Conservation (phyloP, 2,329 filamentous ascomycete species). For the Sarocladium brachiariae region DNA sequence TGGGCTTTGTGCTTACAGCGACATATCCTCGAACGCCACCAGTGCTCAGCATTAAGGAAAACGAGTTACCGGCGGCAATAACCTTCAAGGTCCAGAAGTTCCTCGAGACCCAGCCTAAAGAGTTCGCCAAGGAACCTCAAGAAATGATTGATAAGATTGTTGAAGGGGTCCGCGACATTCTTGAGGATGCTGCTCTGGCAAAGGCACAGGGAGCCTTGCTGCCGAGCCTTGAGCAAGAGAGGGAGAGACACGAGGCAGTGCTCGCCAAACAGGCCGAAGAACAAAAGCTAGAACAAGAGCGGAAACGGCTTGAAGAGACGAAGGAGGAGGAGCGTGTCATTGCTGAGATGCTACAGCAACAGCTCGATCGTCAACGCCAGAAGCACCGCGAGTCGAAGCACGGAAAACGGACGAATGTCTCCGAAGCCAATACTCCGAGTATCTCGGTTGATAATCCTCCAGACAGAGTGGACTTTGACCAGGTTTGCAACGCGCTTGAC, state of each 20-base stretch:
- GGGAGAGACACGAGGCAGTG: conserved; percentile 72
- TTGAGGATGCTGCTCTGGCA: conserved; percentile 79
- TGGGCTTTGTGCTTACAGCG: conserved; percentile 77
- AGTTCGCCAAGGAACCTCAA: conserved; percentile 45
- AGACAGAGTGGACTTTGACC: conserved; percentile 55
- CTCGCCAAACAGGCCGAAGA: conserved; percentile 54
- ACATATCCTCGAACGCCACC: conserved; percentile 86
- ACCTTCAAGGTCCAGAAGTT: conserved; percentile 62
- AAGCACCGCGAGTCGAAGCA: conserved; percentile 58
- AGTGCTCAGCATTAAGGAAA: conserved; percentile 59
- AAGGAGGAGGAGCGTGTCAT: conserved; percentile 65
- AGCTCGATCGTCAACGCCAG: conserved; percentile 60
- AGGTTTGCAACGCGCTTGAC: conserved; percentile 57
- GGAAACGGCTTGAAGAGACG: conserved; percentile 47
- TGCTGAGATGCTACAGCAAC: conserved; percentile 64
- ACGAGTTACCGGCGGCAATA: conserved; percentile 62
- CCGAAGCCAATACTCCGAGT: conserved; percentile 17
- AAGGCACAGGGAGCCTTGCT: conserved; percentile 69
- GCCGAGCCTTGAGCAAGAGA: conserved; percentile 83
- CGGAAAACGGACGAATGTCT: conserved; percentile 44
- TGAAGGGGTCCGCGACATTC: conserved; percentile 62
- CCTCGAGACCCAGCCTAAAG: conserved; percentile 50
- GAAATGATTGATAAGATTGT: conserved; percentile 61
- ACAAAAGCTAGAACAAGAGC: conserved; percentile 45
- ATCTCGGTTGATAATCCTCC: conserved; percentile 14